Base-by-base conservation (phyloP, 805 yeast genomes). In the Suhomyces pyralidae region DNA sequence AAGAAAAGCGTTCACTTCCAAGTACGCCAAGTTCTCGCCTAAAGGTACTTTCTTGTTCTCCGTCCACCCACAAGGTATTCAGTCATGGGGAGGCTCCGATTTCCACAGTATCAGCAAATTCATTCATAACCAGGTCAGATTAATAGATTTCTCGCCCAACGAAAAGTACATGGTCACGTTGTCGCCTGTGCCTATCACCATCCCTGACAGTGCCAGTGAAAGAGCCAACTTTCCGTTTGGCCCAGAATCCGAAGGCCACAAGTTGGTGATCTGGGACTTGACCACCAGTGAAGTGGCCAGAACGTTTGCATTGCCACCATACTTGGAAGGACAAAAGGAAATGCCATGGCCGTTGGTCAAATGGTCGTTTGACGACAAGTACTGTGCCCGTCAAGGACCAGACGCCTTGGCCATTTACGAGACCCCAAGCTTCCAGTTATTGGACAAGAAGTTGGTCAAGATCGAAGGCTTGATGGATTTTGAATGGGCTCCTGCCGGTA, bases 281-380 rank as follows among this genome's bases (percentile, higher is more conserved):
- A 76, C 80, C 55, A 84, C 96, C 26, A 93, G 94, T 57, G 79
- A 88, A 57, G 89, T 93, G 47, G 83, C 85, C 56, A 84, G 96
- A 69, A 88, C 97, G 14, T 93, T 94, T 81, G 96, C 97, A 28
- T 78, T 93, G 64, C 89, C 93, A 54, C 88, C 90, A 56, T 79
- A 82, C 65, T 76, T 86, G 66, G 85, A 84, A 65, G 74, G 79
- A 40, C 80, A 81, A 81, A 72, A 83, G 81, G 73, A 83, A 80
- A 82, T 85, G 84, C 84, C 87, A 56, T 94, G 99, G 99, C 99
- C 99, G 47, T 82, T 93, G 64, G 85, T 94, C 69, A 91, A 91
- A 75, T 94, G 98, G 98, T 90, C 97, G 45, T 79, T 76, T 63
- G 96, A 94, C 73, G 96, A 90, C 73, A 85, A 83, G 70, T 94